Percentiles rank a stretch among this genome's conserved stretches.
These are phyloP conservation scores for Isatis lusitanica DNA, from an alignment of 441 rosid species.

Conservation along the genomic window DNA sequence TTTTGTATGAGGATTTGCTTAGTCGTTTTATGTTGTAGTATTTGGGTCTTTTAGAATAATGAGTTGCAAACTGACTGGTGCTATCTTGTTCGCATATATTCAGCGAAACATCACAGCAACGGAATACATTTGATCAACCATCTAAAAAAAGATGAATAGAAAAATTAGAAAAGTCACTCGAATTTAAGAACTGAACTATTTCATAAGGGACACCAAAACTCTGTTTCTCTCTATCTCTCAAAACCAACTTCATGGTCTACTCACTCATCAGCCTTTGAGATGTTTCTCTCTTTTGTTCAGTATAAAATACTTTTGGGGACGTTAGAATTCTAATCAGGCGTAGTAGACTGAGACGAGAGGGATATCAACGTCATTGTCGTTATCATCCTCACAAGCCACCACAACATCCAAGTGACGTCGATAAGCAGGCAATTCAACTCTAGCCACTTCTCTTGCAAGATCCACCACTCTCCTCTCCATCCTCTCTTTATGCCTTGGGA, in stretches of 20 bases:
- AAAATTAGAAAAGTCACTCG: neutral
- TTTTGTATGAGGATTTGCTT: neutral
- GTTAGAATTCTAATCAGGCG: conserved; percentile 35
- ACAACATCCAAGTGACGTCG: conserved; percentile 80
- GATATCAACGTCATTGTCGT: conserved; percentile 80
- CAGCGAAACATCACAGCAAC: neutral
- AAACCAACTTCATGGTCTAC: neutral
- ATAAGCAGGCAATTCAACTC: conserved; percentile 66
- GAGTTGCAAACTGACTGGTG: neutral
- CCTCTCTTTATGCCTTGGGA: conserved; percentile 79
- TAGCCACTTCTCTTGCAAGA: conserved; percentile 83
- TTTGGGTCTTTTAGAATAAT: neutral
- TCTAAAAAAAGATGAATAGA: neutral
- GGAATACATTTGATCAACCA: neutral
- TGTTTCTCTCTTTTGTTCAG: neutral
- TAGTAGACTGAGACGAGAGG: conserved; percentile 88
- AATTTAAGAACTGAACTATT: conserved; percentile 7
- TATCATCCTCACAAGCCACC: conserved; percentile 89
- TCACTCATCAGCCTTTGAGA: neutral
- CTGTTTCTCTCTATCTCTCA: neutral
- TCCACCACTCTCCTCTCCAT: conserved; percentile 82
- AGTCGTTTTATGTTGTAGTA: neutral
- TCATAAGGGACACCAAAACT: conserved; percentile 27
- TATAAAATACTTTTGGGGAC: neutral
- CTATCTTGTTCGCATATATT: neutral